Evolutionary conservation across 2,329 filamentous ascomycete species (phyloP).

Genomic region (Aspergillus pseudonomiae): DNA sequence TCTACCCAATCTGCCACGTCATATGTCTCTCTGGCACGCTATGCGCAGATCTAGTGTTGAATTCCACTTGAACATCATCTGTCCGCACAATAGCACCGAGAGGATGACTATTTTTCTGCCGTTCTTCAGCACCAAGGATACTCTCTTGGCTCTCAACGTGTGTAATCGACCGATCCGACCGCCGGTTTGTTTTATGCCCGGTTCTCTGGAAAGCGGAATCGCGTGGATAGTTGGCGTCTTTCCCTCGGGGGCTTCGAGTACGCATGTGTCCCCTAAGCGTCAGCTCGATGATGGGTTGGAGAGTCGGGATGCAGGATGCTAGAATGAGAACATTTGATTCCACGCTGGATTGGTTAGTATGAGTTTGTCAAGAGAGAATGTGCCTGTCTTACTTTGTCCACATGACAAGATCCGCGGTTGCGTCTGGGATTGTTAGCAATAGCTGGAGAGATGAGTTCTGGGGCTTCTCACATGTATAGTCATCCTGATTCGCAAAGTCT

Average conservation of each 20-base stretch:
- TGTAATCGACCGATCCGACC: constrained; percentile 7
- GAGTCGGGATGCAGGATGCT: constrained; percentile 40
- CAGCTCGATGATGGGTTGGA: constrained; percentile 36
- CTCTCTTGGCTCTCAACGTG: constrained; percentile 25
- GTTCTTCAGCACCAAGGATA: constrained; percentile 16
- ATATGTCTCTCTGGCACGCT: neutral
- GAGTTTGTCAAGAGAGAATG: no score
- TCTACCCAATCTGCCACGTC: neutral
- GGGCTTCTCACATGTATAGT: constrained; percentile 32
- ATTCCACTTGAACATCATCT: constrained; percentile 26
- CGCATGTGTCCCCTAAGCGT: constrained; percentile 22
- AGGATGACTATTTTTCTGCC: constrained; percentile 5
- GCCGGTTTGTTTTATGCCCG: constrained; percentile 6
- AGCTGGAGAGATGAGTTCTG: neutral
- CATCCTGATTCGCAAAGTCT: constrained; percentile 26
- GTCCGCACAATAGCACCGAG: constrained; percentile 23
- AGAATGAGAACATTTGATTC: constrained; percentile 40
- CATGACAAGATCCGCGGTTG: constrained; percentile 48
- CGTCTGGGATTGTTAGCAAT: constrained; percentile 23
- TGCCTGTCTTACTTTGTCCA: constrained; percentile 47
- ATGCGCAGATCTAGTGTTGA: constrained; percentile 11
- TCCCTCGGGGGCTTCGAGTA: constrained; percentile 21
- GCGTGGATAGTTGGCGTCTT: constrained; percentile 7
- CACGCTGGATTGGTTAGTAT: constrained; percentile 21
- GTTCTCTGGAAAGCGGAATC: constrained; percentile 3